These are phyloP conservation scores for Cercospora berteroae DNA, from an alignment of 2,329 filamentous ascomycete genomes.

Conservation along the genomic window DNA sequence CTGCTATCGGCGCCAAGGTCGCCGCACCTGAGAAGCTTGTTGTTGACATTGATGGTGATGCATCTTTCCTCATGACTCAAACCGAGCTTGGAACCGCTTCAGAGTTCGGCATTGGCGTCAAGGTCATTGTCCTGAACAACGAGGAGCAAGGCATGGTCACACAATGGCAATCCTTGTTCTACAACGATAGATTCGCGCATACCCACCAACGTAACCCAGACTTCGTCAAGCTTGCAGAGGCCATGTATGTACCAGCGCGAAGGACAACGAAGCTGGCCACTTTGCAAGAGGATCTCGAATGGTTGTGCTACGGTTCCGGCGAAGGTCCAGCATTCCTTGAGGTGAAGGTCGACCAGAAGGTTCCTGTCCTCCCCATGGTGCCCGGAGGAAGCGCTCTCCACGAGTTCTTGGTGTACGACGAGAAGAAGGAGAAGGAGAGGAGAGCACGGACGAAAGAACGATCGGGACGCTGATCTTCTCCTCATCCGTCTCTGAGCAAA, in stretches of 20 bases:
- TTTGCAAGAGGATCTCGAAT: slow-evolving; percentile 73
- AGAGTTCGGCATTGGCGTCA: slow-evolving; percentile 95
- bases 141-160: slow-evolving; percentile 99
- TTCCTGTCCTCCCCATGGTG: slow-evolving; percentile 97
- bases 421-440: slow-evolving; percentile 52
- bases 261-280: slow-evolving; percentile 73
- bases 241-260: slow-evolving; percentile 80
- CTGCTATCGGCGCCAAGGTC: slow-evolving; percentile 93
- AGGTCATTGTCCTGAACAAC: slow-evolving; percentile 93
- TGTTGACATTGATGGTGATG: slow-evolving; percentile 94
- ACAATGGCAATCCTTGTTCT: slow-evolving; percentile 97
- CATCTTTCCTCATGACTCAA: slow-evolving; percentile 98
- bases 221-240: slow-evolving; percentile 87
- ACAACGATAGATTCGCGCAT: slow-evolving; percentile 87
- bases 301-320: slow-evolving; percentile 70
- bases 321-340: slow-evolving; percentile 93
- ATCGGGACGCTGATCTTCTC: slow-evolving; percentile 36
- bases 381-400: slow-evolving; percentile 82
- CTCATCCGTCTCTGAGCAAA: not conserved
- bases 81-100: slow-evolving; percentile 90
- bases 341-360: slow-evolving; percentile 83
- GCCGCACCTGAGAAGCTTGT: slow-evolving; percentile 77
- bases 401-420: slow-evolving; percentile 88
- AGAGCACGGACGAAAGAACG: slow-evolving; percentile 39
- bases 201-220: slow-evolving; percentile 95